phyloP scores from a whole-genome alignment of 306 rosid species.

The Cucumis hystrix region DNA sequence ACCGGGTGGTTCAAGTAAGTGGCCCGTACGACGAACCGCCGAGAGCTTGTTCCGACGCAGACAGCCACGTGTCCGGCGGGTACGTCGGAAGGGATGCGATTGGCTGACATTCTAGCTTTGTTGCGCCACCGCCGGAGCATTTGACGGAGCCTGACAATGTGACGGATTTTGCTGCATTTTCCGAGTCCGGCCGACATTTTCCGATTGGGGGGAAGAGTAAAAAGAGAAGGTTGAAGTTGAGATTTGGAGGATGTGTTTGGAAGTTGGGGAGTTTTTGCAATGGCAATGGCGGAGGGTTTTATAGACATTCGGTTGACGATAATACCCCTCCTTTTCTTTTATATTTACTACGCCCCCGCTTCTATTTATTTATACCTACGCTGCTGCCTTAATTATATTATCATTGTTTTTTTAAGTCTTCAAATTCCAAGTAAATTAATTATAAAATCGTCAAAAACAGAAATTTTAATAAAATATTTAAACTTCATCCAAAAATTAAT shows the following conservation, averaged over 20 bases:
- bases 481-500: too few species aligned
- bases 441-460: background rate
- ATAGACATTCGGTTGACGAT: background rate
- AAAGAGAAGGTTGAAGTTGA: background rate
- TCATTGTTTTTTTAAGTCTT: background rate
- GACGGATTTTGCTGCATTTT: constrained; percentile 84
- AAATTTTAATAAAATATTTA: too few species aligned
- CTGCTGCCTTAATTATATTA: background rate
- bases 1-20: constrained; percentile 82
- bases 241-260: background rate
- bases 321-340: background rate
- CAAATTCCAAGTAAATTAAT: background rate
- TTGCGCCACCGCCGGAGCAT: constrained; percentile 82
- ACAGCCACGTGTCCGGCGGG: constrained; percentile 91
- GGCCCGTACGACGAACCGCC: constrained; percentile 59
- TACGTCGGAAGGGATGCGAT: constrained; percentile 61
- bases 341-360: background rate
- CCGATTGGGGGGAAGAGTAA: background rate
- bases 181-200: constrained; percentile 43
- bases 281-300: background rate
- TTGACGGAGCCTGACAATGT: constrained; percentile 83
- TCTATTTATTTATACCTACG: background rate
- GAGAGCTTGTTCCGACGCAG: constrained; percentile 46
- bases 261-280: background rate
- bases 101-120: constrained; percentile 62